Percentiles rank a stretch among this genome's conserved stretches.
These are phyloP conservation scores for Fragaria iinumae DNA, from an alignment of 306 rosid genomes.

Conservation along the genomic window DNA sequence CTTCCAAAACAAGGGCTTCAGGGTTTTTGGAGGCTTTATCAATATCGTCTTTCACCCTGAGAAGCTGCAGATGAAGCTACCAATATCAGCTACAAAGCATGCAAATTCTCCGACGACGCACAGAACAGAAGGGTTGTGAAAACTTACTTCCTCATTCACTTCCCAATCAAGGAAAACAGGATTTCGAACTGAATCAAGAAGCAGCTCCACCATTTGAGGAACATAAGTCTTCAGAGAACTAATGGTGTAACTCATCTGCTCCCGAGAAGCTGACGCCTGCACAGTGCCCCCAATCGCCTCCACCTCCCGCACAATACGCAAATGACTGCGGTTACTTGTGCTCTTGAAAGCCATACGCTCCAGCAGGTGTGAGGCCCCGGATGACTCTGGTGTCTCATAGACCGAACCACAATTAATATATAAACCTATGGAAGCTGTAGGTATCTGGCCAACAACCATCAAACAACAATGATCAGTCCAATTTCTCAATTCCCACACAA, in stretches of 20 bases:
- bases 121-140: not conserved
- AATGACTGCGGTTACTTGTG: constrained; percentile 77
- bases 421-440: constrained; percentile 82
- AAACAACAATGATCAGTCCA: not conserved
- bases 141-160: constrained; percentile 80
- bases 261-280: constrained; percentile 84
- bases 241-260: constrained; percentile 91
- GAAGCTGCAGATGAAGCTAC: constrained; percentile 47
- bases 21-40: constrained; percentile 78
- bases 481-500: not conserved
- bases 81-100: not conserved
- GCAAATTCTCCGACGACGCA: not conserved
- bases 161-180: constrained; percentile 94
- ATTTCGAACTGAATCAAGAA: constrained; percentile 72
- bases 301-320: constrained; percentile 81
- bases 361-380: constrained; percentile 78
- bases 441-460: constrained; percentile 48
- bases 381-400: constrained; percentile 72
- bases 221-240: constrained; percentile 81
- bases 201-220: constrained; percentile 96
- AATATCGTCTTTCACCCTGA: constrained; percentile 71
- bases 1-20: constrained; percentile 79
- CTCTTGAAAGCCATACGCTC: constrained; percentile 90
- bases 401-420: constrained; percentile 75
- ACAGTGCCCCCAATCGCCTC: constrained; percentile 94